Evolutionary conservation across 306 rosid species (phyloP).

Genomic region (Cicer cuneatum): DNA sequence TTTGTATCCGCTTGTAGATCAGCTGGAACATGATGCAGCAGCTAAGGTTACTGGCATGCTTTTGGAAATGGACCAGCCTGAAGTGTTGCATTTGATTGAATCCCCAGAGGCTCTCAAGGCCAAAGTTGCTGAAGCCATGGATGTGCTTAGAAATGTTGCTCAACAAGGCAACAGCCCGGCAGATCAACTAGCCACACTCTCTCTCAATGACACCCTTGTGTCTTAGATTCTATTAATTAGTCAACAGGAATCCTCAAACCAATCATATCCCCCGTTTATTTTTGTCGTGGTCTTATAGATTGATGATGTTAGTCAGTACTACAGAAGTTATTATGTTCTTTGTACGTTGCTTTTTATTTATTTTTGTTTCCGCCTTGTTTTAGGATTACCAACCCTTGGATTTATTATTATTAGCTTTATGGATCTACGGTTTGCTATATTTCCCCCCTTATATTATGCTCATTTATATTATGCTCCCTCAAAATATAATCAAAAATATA

Average conservation of each 20-base stretch:
- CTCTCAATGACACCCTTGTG: slow-evolving; percentile 60
- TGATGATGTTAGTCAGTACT: slow-evolving; percentile 29
- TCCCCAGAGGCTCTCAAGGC: slow-evolving; percentile 79
- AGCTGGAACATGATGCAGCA: slow-evolving; percentile 69
- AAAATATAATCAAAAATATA: too few relatives aligned
- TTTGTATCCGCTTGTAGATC: slow-evolving; percentile 69
- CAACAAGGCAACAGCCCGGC: slow-evolving; percentile 57
- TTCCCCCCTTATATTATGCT: neutral
- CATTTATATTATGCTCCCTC: too few relatives aligned
- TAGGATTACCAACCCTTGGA: slow-evolving; percentile 26
- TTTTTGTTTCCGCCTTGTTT: neutral
- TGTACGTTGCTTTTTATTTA: neutral
- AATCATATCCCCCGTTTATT: neutral
- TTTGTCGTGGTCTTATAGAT: slow-evolving; percentile 3
- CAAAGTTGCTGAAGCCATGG: slow-evolving; percentile 77
- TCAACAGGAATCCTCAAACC: neutral
- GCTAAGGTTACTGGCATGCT: slow-evolving; percentile 88
- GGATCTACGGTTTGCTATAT: slow-evolving; percentile 29
- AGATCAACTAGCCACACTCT: slow-evolving; percentile 64
- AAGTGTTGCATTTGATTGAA: slow-evolving; percentile 72
- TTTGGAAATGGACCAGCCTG: slow-evolving; percentile 87
- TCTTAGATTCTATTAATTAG: slow-evolving; percentile 37
- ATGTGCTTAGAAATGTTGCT: slow-evolving; percentile 71
- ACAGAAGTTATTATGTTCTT: slow-evolving; percentile 8
- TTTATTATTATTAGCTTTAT: slow-evolving; percentile 25